Evolutionary conservation across 768 basidiomycete species (phyloP), one percentile per base, ranked within the genome.

Genomic region (Punctularia strigosozonata): DNA sequence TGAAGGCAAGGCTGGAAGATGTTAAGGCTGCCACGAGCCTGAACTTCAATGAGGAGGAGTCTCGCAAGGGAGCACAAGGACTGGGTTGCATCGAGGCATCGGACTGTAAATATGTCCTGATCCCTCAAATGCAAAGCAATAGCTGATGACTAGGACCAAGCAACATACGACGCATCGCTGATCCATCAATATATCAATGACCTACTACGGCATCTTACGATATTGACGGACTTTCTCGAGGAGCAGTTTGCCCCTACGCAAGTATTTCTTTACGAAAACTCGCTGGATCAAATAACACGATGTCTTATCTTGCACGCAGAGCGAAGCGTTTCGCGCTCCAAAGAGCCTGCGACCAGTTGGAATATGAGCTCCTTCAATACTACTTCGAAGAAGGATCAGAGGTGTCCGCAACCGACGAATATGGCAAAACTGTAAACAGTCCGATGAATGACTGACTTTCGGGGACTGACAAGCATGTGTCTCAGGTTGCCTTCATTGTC

Each of bases 181-280:
- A 20, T 43, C 12, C 24, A 17, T 5, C 10, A 24, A n/a, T 44
- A 36, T 25, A 19, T 51, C 2, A 25, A 18, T 4, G 37, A 47
- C 20, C 12, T 47, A 5, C 25, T 34, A 2, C 43, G 47, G 7
- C 50, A 51, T n/a, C 4, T 47, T 20, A 31, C 25, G 19, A 37
- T 51, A 21, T 37, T 51, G 4, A 21, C 45, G 1, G 32, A 21
- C 12, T 41, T 37, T 21, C 18, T 51, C 6, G 40, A 42, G 12
- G 39, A 45, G 24, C 17, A 50, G 32, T 50, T 47, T 25, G 28
- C 50, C 25, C 37, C 43, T 3, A 50, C 22, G 49, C 45, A 32
- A 31, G 50, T 39, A 5, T 23, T 26, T 19, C n/a, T n/a, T n/a
- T n/a, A n/a, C n/a, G n/a, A 19, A 34, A 5, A 15, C 39, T 5